Evolutionary conservation across 495 filamentous ascomycete genomes (phyloP).

Genomic region (Rusavskia elegans): DNA sequence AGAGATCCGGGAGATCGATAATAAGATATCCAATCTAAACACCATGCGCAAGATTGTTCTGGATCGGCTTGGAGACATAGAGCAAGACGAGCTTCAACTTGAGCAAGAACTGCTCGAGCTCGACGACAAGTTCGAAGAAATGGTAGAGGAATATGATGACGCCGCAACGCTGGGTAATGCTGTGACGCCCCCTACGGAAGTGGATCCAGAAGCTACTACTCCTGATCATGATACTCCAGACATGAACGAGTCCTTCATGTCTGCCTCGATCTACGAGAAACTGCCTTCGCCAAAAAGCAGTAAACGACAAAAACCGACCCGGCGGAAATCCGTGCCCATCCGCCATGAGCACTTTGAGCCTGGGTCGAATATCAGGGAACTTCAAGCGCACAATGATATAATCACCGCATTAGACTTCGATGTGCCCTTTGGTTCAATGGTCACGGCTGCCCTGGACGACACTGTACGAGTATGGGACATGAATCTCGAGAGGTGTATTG

Average conservation of each 20-base stretch:
- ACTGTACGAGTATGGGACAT: slow-evolving; percentile 97
- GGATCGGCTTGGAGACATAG: slow-evolving; percentile 74
- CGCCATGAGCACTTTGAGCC: slow-evolving; percentile 91
- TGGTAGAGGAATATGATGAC: slow-evolving; percentile 61
- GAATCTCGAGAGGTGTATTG: slow-evolving; percentile 79
- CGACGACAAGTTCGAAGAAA: slow-evolving; percentile 72
- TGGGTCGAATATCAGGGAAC: slow-evolving; percentile 72
- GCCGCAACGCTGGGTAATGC: slow-evolving; percentile 37
- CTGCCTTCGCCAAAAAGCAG: slow-evolving; percentile 46
- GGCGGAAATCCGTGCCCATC: slow-evolving; percentile 79
- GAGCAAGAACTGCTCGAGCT: slow-evolving; percentile 78
- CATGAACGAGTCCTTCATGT: slow-evolving; percentile 74
- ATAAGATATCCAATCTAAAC: slow-evolving; percentile 85
- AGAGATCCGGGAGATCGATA: slow-evolving; percentile 93
- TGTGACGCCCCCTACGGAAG: slow-evolving; percentile 32
- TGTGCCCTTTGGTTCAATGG: slow-evolving; percentile 85
- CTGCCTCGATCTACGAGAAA: slow-evolving; percentile 92
- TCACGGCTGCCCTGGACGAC: slow-evolving; percentile 90
- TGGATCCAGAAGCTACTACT: slow-evolving; percentile 33
- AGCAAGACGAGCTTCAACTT: slow-evolving; percentile 79
- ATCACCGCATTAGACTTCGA: slow-evolving; percentile 93
- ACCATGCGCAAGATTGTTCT: slow-evolving; percentile 89
- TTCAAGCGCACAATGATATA: slow-evolving; percentile 74
- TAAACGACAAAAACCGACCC: slow-evolving; percentile 46
- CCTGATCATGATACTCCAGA: slow-evolving; percentile 37